Conservation (phyloP, 148 eudicot genomes). For the Agrostemma githago region DNA sequence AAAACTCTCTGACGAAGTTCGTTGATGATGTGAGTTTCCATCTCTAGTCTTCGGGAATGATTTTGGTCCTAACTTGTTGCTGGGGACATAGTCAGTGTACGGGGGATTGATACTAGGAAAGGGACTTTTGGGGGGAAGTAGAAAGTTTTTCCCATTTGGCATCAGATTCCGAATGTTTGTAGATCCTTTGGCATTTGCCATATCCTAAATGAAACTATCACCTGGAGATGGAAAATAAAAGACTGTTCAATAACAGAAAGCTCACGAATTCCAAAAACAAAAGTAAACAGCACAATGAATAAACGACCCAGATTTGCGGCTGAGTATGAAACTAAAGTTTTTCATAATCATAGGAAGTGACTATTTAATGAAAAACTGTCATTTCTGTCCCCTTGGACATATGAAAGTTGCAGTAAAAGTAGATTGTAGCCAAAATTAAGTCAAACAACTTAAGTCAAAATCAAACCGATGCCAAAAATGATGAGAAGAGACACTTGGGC, state of each 20-base stretch:
- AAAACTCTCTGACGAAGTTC: conserved; percentile 89
- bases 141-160: conserved; percentile 61
- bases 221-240: conserved; percentile 16
- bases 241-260: not conserved
- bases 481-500: not conserved
- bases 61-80: conserved; percentile 43
- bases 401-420: not conserved
- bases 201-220: conserved; percentile 22
- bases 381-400: not conserved
- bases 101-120: conserved; percentile 66
- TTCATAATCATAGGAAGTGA: not conserved
- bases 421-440: not conserved
- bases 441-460: not conserved
- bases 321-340: not conserved
- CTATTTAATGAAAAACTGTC: not conserved
- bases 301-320: not conserved
- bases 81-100: conserved; percentile 58
- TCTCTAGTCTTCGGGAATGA: conserved; percentile 51
- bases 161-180: conserved; percentile 48
- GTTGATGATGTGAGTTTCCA: conserved; percentile 63
- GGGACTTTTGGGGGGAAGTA: conserved; percentile 94
- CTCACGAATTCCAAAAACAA: not conserved
- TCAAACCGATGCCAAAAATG: not conserved
- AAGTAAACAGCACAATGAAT: not conserved
- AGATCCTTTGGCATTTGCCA: conserved; percentile 75